Conservation (phyloP, 768 basidiomycete genomes). For the Lactarius trivialis region DNA sequence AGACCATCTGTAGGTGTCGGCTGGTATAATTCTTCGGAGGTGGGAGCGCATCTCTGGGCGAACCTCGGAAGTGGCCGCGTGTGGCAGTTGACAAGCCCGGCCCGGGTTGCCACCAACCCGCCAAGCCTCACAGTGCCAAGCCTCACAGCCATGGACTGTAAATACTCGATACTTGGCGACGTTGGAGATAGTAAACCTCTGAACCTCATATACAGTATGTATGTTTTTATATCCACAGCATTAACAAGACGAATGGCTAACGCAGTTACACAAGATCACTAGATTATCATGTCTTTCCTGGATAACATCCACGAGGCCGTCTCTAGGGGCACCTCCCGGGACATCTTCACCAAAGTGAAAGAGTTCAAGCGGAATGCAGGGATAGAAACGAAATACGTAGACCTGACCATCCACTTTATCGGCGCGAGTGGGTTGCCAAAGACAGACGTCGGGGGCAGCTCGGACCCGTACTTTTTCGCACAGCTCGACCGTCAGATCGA, state of each 20-base stretch:
- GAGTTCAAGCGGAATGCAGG: slow-evolving; percentile 31
- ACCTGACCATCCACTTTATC: slow-evolving; percentile 63
- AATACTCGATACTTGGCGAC: not conserved
- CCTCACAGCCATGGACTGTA: no score
- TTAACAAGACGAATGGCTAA: not conserved
- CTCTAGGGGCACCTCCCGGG: slow-evolving; percentile 23
- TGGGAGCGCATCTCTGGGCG: no score
- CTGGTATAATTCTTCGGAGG: not conserved
- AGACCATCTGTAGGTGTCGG: not conserved
- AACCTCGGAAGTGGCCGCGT: no score
- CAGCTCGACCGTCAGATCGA: slow-evolving; percentile 56
- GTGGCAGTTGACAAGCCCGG: no score
- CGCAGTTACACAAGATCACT: not conserved
- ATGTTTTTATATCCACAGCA: not conserved
- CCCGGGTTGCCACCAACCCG: no score
- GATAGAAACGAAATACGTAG: slow-evolving; percentile 42
- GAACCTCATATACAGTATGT: not conserved
- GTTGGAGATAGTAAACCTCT: not conserved
- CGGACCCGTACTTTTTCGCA: slow-evolving; percentile 70
- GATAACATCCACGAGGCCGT: slow-evolving; percentile 6
- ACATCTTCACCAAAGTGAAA: slow-evolving; percentile 33
- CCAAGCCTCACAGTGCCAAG: no score
- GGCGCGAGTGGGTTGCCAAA: slow-evolving; percentile 62
- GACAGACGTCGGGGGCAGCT: slow-evolving; percentile 57
- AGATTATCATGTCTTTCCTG: not conserved